Evolutionary conservation across 163 green algal species (phyloP).

Genomic region (Trebouxia gelatinosa): DNA sequence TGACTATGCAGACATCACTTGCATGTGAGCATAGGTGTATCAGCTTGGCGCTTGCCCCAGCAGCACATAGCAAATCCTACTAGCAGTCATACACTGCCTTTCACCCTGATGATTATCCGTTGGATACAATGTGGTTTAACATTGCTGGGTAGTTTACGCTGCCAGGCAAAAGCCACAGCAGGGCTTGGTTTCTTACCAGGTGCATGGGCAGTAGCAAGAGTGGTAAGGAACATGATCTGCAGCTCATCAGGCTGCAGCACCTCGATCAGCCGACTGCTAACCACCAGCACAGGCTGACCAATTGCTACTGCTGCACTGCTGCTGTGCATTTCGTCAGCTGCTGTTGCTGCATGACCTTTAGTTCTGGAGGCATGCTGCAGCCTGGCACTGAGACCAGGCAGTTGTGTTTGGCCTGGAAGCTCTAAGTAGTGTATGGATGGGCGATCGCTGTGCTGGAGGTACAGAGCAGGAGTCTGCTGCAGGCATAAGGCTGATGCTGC

Average conservation of each 20-base stretch:
- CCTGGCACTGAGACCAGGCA: slow-evolving; percentile 1
- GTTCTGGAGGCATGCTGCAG: too few relatives aligned
- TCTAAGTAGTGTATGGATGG: slow-evolving; percentile 17
- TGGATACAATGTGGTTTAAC: neutral
- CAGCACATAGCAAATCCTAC: neutral
- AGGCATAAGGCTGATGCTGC: slow-evolving; percentile 6
- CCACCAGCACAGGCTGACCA: slow-evolving; percentile 3
- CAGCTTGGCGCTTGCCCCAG: neutral
- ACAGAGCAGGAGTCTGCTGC: neutral
- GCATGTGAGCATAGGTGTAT: neutral
- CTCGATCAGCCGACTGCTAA: slow-evolving; percentile 7
- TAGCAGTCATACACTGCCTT: neutral
- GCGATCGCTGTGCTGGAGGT: slow-evolving; percentile 11
- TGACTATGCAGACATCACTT: too few relatives aligned
- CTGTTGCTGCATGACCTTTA: too few relatives aligned
- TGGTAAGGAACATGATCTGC: neutral
- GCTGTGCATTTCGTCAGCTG: too few relatives aligned
- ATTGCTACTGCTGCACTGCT: slow-evolving; percentile 12
- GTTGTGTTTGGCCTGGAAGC: neutral
- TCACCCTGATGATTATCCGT: neutral
- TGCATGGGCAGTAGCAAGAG: neutral
- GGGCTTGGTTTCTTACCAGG: neutral
- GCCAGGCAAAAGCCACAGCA: neutral
- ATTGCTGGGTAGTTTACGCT: neutral
- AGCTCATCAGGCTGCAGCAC: slow-evolving; percentile 20